A percentile compares a stretch with the other conserved stretches of the same genome.
phyloP scores from a whole-genome alignment of 805 yeast genomes.

The Wickerhamomyces ciferrii region DNA sequence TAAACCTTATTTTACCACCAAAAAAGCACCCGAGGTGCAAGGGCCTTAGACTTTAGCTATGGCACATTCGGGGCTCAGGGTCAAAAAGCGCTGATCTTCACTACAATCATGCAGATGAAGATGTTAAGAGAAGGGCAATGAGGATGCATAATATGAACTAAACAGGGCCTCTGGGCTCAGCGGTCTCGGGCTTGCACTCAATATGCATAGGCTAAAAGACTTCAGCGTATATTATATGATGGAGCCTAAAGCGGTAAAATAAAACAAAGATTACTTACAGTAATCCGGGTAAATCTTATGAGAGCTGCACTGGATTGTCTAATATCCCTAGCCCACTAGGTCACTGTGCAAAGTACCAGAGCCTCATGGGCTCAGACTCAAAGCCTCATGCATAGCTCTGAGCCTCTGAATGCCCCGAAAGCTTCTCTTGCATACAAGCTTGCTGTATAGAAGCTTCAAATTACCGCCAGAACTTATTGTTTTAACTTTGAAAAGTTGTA shows the following conservation, averaged over 20 bases:
- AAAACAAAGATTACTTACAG: neutral
- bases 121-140: neutral
- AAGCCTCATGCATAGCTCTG: neutral
- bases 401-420: neutral
- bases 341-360: neutral
- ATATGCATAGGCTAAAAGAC: neutral
- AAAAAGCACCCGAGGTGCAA: neutral
- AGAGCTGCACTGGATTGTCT: too few relatives aligned
- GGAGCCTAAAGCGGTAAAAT: neutral
- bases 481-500: too few relatives aligned
- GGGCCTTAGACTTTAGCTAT: neutral
- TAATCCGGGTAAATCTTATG: too few relatives aligned
- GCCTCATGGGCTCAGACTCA: neutral
- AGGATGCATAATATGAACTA: neutral
- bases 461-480: neutral
- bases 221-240: neutral
- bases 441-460: neutral
- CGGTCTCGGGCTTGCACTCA: neutral
- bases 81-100: neutral
- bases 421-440: neutral
- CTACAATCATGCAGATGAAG: neutral
- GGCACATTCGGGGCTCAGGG: neutral
- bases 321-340: neutral
- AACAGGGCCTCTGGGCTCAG: too few relatives aligned
- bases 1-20: neutral